Evolutionary conservation across 169 alveolate genomes (phyloP), one percentile per base, ranked within the genome.

Genomic region (Eimeria brunetti): DNA sequence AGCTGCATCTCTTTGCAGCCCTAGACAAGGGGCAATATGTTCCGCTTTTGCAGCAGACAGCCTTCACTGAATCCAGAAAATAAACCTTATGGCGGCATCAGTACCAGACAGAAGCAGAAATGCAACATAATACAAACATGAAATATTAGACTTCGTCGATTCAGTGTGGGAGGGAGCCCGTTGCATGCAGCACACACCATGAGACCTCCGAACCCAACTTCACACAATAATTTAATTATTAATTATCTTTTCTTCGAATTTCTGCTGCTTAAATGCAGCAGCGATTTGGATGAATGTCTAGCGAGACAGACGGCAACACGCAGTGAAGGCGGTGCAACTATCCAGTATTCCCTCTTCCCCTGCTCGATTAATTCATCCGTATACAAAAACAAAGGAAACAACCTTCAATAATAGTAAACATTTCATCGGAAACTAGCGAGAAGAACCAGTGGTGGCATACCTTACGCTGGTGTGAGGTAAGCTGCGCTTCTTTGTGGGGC

Each of bases 401-500:
- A 64, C 36, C 1, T n/a, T 7, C 9, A 22, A 9, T n/a, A 22
- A 64, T 27, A 64, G 22, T 7, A 27, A n/a, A 41, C 75, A 64
- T 8, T 64, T 64, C 75, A 64, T n/a, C n/a, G n/a, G 22, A 24
- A 9, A 11, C 75, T 27, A 64, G n/a, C 36, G 36, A n/a, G 75
- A 20, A 64, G 75, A 16, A 18, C 16, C 11, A 64, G 75, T 27
- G 75, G 0, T 41, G 75, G n/a, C n/a, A n/a, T 64, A 1, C 22
- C 75, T 20, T 64, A 9, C 41, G 75, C 6, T 27, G 18, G 41
- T 64, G 41, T 7, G 75, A n/a, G 41, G 75, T 64, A 64, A 36
- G 41, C 75, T 9, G 67, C 14, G 38, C n/a, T n/a, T n/a, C n/a
- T 33, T 33, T 69, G 78, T 69, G 78, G 78, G 78, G 78, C 78